Conservation (phyloP, 345 rosid species). For the Pistacia vera region DNA sequence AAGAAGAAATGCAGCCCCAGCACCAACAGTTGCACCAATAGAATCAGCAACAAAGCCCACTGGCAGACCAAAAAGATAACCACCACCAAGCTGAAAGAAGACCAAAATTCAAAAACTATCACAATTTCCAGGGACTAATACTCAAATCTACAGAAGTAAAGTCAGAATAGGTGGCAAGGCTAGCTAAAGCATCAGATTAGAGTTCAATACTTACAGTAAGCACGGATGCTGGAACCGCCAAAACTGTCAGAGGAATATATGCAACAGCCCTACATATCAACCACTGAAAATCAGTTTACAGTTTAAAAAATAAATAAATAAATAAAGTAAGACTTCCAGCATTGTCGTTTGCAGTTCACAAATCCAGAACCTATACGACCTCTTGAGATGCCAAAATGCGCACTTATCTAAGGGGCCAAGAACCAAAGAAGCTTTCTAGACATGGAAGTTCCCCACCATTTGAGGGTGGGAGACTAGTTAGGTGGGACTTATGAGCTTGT, state of each 20-base stretch:
- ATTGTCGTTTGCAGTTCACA: background rate
- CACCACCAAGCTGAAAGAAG: conserved; percentile 90
- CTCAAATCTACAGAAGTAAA: background rate
- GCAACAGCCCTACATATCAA: conserved; percentile 78
- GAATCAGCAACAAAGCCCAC: conserved; percentile 96
- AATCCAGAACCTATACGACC: no score
- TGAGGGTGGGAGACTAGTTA: no score
- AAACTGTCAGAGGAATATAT: conserved; percentile 87
- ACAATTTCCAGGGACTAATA: background rate
- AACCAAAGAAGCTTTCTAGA: no score
- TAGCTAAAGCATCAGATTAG: conserved; percentile 10
- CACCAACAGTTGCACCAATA: conserved; percentile 88
- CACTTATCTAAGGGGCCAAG: no score
- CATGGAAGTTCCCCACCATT: no score
- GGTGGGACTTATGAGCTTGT: no score
- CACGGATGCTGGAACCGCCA: conserved; percentile 99
- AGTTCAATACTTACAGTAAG: conserved; percentile 70
- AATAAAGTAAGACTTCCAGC: conserved; percentile 3
- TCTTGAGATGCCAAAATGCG: no score
- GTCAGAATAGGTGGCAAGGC: background rate
- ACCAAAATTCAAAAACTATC: background rate
- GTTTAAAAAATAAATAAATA: background rate
- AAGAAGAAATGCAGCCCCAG: conserved; percentile 93
- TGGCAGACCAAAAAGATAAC: conserved; percentile 94
- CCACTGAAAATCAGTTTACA: conserved; percentile 17